Conservation (phyloP, 23 red algal species). For the Chondrus crispus region DNA sequence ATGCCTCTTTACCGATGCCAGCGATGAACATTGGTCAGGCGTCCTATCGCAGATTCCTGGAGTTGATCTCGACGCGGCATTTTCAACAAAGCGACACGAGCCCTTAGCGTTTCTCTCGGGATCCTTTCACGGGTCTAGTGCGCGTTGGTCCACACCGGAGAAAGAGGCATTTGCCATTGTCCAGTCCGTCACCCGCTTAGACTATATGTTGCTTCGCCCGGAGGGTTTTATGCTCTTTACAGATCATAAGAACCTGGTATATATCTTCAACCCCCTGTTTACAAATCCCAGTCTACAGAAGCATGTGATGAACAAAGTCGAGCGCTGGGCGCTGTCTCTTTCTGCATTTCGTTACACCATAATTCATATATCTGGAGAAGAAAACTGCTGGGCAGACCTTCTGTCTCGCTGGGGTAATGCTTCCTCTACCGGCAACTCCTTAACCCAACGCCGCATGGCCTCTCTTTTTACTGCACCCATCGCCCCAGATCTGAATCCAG, state of each 20-base stretch:
- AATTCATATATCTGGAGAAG: neutral
- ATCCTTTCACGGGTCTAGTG: neutral
- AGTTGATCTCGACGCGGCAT: neutral
- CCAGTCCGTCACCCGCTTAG: neutral
- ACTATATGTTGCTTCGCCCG: neutral
- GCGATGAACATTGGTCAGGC: neutral
- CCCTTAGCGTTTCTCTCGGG: neutral
- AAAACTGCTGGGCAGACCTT: constrained; percentile 9
- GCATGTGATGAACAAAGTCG: neutral
- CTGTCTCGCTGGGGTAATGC: neutral
- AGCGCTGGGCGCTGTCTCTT: neutral
- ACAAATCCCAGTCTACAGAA: neutral
- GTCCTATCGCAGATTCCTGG: neutral
- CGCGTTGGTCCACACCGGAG: neutral
- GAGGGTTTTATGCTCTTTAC: constrained; percentile 15
- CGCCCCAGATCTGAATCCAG: too few relatives aligned
- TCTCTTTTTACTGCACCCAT: neutral
- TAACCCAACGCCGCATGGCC: neutral
- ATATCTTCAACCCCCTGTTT: neutral
- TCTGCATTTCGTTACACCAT: neutral
- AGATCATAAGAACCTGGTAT: constrained; percentile 10
- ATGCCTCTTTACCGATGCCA: neutral
- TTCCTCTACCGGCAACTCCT: too few relatives aligned
- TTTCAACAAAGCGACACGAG: neutral
- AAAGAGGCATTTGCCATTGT: constrained; percentile 18